Evolutionary conservation across 1,139 yeast genomes (phyloP).

Genomic region (Magnusiomyces fungicola): DNA sequence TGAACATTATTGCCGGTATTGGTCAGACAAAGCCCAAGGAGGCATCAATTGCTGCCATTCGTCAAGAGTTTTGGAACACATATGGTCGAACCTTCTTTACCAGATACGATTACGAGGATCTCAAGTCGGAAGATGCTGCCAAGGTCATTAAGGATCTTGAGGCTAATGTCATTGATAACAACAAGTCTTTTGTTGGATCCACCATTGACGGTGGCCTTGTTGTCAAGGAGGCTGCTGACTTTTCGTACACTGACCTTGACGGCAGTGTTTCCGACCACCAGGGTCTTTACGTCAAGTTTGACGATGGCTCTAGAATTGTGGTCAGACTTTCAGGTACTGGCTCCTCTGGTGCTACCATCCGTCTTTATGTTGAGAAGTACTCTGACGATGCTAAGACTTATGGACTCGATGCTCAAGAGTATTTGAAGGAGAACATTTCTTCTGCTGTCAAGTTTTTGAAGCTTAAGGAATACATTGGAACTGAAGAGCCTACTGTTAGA

Average conservation of each 20-base stretch:
- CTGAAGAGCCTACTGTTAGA: slow-evolving; percentile 81
- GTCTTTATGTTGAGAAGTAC: slow-evolving; percentile 86
- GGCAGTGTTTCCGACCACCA: slow-evolving; percentile 89
- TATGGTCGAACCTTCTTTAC: slow-evolving; percentile 98
- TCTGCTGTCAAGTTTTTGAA: slow-evolving; percentile 61
- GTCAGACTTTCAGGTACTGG: slow-evolving; percentile 97
- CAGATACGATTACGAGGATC: slow-evolving; percentile 89
- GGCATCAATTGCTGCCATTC: slow-evolving; percentile 70
- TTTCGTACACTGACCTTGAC: slow-evolving; percentile 88
- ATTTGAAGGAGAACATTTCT: slow-evolving; percentile 53
- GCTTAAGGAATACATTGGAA: slow-evolving; percentile 69
- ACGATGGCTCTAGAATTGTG: slow-evolving; percentile 78
- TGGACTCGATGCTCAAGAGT: slow-evolving; percentile 56
- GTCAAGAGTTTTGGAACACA: slow-evolving; percentile 77
- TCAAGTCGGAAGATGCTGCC: slow-evolving; percentile 66
- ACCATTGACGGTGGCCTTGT: slow-evolving; percentile 42
- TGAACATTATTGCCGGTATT: slow-evolving; percentile 83
- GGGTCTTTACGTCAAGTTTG: slow-evolving; percentile 79
- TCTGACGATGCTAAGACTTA: slow-evolving; percentile 51
- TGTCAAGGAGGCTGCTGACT: slow-evolving; percentile 76
- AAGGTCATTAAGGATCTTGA: slow-evolving; percentile 56
- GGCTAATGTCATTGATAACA: slow-evolving; percentile 38
- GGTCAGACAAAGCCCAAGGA: slow-evolving; percentile 43
- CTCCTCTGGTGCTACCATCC: slow-evolving; percentile 94
- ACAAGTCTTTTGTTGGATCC: slow-evolving; percentile 40